Conservation (phyloP, 2,329 filamentous ascomycete genomes). For the Stagonosporopsis vannaccii region DNA sequence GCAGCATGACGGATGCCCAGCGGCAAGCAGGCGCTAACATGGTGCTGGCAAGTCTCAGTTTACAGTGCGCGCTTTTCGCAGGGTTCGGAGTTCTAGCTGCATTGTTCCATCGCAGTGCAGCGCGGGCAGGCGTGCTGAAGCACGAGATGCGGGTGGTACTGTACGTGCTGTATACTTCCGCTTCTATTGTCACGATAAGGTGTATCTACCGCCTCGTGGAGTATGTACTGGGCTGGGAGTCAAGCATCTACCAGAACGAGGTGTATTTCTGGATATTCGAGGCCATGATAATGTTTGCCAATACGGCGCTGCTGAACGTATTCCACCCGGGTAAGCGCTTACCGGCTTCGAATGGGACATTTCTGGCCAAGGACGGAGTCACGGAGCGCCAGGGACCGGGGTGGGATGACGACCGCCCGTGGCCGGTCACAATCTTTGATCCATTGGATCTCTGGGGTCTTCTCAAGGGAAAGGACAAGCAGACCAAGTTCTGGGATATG, state of each 20-base stretch:
- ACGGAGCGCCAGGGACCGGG: slow-evolving; percentile 61
- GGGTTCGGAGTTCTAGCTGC: slow-evolving; percentile 58
- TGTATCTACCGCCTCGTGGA: slow-evolving; percentile 63
- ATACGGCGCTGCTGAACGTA: slow-evolving; percentile 60
- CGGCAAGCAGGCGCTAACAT: slow-evolving; percentile 55
- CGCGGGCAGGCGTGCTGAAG: slow-evolving; percentile 50
- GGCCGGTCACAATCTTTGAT: slow-evolving; percentile 51
- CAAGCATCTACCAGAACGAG: slow-evolving; percentile 53
- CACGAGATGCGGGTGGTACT: slow-evolving; percentile 54
- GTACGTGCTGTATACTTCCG: slow-evolving; percentile 58
- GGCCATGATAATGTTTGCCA: slow-evolving; percentile 59
- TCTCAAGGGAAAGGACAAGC: slow-evolving; percentile 40
- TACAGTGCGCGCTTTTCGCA: slow-evolving; percentile 60
- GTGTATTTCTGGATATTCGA: slow-evolving; percentile 65
- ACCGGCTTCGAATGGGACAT: slow-evolving; percentile 59
- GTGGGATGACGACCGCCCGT: slow-evolving; percentile 57
- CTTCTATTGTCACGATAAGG: slow-evolving; percentile 56
- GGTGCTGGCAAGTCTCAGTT: slow-evolving; percentile 58
- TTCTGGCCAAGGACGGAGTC: slow-evolving; percentile 59
- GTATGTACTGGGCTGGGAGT: slow-evolving; percentile 52
- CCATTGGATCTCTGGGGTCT: slow-evolving; percentile 48
- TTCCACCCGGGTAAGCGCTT: slow-evolving; percentile 60
- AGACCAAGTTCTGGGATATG: slow-evolving; percentile 50
- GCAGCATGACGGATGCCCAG: slow-evolving; percentile 42
- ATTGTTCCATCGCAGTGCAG: slow-evolving; percentile 56